A percentile compares a stretch with the other conserved stretches of the same genome.
Conservation (phyloP, 1,284 basidiomycete genomes). For the Tetrapyrgos nigripes region DNA sequence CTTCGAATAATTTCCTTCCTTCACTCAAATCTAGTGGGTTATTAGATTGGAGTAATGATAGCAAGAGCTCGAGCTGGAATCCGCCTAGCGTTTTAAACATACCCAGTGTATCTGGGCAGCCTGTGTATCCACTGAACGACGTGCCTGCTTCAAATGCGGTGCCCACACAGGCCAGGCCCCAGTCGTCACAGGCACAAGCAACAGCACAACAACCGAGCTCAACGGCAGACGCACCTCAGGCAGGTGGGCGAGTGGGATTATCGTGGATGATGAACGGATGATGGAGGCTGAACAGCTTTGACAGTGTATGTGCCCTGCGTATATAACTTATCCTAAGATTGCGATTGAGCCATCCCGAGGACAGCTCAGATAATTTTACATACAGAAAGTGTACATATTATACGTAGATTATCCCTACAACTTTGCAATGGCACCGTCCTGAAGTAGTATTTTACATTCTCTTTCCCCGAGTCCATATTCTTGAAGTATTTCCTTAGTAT, state of each 20-base stretch:
- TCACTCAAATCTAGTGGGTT: conserved; percentile 77
- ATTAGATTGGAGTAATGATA: conserved; percentile 48
- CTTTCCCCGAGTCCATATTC: conserved; percentile 51
- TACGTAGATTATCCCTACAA: neutral
- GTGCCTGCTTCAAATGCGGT: neutral
- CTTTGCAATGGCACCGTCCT: conserved; percentile 47
- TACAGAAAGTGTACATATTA: neutral
- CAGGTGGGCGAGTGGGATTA: conserved; percentile 6
- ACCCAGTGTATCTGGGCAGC: neutral
- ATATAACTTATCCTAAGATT: neutral
- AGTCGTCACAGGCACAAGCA: neutral
- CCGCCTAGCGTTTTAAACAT: neutral
- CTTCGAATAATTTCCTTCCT: conserved; percentile 52
- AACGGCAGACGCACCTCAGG: neutral
- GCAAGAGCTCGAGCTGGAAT: neutral
- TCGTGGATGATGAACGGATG: conserved; percentile 17
- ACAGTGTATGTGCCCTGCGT: no score
- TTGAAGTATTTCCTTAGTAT: conserved; percentile 57
- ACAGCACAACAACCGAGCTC: neutral
- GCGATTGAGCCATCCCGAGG: neutral
- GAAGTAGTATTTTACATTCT: conserved; percentile 42
- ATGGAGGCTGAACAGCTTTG: no score
- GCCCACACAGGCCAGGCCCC: neutral
- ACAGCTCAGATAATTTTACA: neutral
- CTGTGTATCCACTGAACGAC: neutral